Percentiles rank a stretch among this genome's conserved stretches.
phyloP scores from a whole-genome alignment of 139 green algal species.

The Volvox africanus region DNA sequence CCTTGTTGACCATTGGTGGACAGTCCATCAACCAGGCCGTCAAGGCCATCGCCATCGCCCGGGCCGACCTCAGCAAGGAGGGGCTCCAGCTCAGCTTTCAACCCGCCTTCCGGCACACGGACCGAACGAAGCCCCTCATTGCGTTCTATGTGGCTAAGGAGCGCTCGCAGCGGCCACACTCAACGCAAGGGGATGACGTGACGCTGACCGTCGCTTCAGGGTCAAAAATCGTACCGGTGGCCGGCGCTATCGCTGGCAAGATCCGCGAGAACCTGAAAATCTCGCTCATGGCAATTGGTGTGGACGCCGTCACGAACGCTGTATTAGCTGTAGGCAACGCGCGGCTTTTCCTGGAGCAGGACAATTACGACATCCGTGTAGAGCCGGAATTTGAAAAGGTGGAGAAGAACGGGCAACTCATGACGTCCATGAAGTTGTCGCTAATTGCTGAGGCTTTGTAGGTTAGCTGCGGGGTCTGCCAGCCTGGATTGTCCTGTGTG shows the following conservation, averaged over 20 bases:
- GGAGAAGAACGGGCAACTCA: constrained; percentile 44
- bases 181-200: constrained; percentile 29
- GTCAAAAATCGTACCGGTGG: constrained; percentile 47
- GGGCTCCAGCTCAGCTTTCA: constrained; percentile 72
- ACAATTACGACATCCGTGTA: constrained; percentile 67
- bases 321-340: constrained; percentile 74
- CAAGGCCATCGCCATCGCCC: constrained; percentile 66
- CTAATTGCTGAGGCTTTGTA: constrained; percentile 41
- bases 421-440: constrained; percentile 35
- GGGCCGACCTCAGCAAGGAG: constrained; percentile 46
- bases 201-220: constrained; percentile 25
- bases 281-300: constrained; percentile 58
- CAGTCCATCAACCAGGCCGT: constrained; percentile 68
- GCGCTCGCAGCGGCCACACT: not conserved
- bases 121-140: constrained; percentile 67
- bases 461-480: no score
- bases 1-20: constrained; percentile 71
- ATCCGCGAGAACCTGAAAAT: constrained; percentile 47
- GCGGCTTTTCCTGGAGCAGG: constrained; percentile 68
- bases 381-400: constrained; percentile 60
- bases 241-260: constrained; percentile 54
- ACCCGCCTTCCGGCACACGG: constrained; percentile 73
- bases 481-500: no score
- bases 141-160: constrained; percentile 72
- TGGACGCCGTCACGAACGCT: constrained; percentile 72